Evolutionary conservation across 164 flowering plant genomes (phyloP), one percentile per base, ranked within the genome.

Genomic region (Macadamia tetraphylla): DNA sequence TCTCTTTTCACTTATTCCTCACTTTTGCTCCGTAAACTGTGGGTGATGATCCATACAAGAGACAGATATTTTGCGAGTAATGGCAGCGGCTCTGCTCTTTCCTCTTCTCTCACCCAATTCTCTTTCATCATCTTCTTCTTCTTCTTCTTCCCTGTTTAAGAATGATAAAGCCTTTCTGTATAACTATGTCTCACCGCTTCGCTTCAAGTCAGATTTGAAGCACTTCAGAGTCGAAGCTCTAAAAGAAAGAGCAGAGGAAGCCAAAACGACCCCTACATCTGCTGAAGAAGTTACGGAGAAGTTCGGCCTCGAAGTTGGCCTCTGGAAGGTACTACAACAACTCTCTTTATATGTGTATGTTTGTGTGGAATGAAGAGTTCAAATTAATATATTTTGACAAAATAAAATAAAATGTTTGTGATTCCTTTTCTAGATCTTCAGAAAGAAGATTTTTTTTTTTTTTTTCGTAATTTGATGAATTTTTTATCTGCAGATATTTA

Each of bases 291-390:
- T 35, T 35, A 35, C 40, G 40, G 77, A 90, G 77, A 94, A 92
- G 68, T 92, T 80, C 71, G 99, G 99, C 42, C 97, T 94, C 56
- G 99, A 94, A 81, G 97, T 87, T 65, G 99, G 40, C 5, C 89
- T 94, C 3, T 94, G 97, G 97, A 87, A 94, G 99, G 99, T 89
- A 70, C 23, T 13, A 9, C 40, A 35, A 35, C 40, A 14, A 44
- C 40, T 35, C 40, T 35, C 40, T 35, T 5, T 5, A 23, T 23
- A 23, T 23, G 23, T 23, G 23, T 23, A 23, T 23, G 23, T 23
- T 23, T 23, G 40, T 35, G 40, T 35, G 5, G 40, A 2, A 35
- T 35, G 40, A 35, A 2, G 40, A 35, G 40, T 35, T 35, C 40
- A 35, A 23, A 2, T 35, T 5, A 35, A 35, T 2, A 35, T 2